A percentile compares a stretch with the other conserved stretches of the same genome.
Conservation (phyloP, 1,284 basidiomycete genomes). For the Fomitopsis pinicola region DNA sequence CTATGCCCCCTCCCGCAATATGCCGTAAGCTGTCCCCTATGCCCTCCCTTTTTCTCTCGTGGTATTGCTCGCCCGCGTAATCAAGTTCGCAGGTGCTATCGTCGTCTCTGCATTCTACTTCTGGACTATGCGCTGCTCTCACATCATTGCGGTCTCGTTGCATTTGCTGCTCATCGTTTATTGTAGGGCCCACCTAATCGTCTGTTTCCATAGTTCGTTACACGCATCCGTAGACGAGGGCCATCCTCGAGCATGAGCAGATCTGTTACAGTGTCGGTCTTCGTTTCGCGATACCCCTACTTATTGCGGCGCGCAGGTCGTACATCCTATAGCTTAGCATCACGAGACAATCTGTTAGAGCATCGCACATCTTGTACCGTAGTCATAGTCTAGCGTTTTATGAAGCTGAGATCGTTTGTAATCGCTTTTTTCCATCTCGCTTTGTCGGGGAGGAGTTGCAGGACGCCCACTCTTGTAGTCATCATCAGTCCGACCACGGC, state of each 20-base stretch:
- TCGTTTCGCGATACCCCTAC: conserved; percentile 52
- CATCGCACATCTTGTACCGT: conserved; percentile 57
- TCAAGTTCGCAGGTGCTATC: not conserved
- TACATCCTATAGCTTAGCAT: conserved; percentile 52
- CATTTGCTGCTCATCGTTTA: conserved; percentile 50
- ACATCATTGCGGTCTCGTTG: conserved; percentile 48
- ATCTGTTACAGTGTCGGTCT: conserved; percentile 39
- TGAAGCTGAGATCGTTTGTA: not conserved
- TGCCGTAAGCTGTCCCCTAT: not conserved
- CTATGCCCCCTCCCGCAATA: not conserved
- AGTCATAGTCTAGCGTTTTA: conserved; percentile 38
- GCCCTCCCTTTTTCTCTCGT: not conserved
- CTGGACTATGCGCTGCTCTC: conserved; percentile 56
- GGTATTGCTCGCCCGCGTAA: not conserved
- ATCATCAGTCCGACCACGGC: not conserved
- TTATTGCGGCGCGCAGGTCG: conserved; percentile 51
- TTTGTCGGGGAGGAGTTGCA: not conserved
- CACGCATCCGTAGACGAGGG: conserved; percentile 39
- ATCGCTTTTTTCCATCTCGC: not conserved
- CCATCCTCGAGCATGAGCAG: conserved; percentile 41
- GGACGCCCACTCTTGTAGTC: not conserved
- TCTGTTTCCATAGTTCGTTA: conserved; percentile 36
- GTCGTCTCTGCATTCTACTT: conserved; percentile 11
- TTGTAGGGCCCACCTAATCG: conserved; percentile 45
- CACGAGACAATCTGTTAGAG: conserved; percentile 63